phyloP scores from a whole-genome alignment of 345 rosid genomes.

The Capsella bursapastoris region DNA sequence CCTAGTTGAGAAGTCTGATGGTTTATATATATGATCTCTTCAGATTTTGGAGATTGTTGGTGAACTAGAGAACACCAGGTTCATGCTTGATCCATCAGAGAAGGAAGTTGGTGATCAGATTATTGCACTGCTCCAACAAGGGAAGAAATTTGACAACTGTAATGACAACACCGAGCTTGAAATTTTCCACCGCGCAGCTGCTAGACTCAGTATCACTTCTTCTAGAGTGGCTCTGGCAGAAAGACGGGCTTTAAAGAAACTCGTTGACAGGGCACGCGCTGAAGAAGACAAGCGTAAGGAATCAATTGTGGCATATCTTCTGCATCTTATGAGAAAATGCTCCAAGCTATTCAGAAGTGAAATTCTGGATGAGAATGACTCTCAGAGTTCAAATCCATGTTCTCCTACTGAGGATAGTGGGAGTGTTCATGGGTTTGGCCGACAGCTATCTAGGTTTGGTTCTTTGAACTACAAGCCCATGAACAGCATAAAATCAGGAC shows the following conservation, averaged over 20 bases:
- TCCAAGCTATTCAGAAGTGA: slow-evolving; percentile 92
- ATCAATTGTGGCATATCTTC: slow-evolving; percentile 90
- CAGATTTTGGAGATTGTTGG: slow-evolving; percentile 84
- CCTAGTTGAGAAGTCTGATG: slow-evolving; percentile 34
- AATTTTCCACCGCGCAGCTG: slow-evolving; percentile 84
- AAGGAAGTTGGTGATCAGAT: slow-evolving; percentile 95
- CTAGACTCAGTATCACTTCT: slow-evolving; percentile 77
- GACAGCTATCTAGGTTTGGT: slow-evolving; percentile 81
- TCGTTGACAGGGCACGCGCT: slow-evolving; percentile 82
- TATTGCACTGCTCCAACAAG: slow-evolving; percentile 87
- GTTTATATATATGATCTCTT: slow-evolving; percentile 25
- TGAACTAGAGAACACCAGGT: slow-evolving; percentile 69
- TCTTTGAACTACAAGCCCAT: slow-evolving; percentile 70
- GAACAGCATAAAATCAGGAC: slow-evolving; percentile 64
- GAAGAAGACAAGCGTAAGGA: slow-evolving; percentile 99
- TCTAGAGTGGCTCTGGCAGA: slow-evolving; percentile 90
- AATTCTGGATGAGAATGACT: slow-evolving; percentile 82
- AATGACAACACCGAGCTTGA: slow-evolving; percentile 79
- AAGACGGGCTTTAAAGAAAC: slow-evolving; percentile 92
- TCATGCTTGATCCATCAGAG: slow-evolving; percentile 74
- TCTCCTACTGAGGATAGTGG: slow-evolving; percentile 80
- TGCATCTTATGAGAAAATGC: slow-evolving; percentile 93
- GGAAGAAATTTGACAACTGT: slow-evolving; percentile 69
- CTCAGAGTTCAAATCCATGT: slow-evolving; percentile 86
- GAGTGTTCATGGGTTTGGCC: slow-evolving; percentile 64